A percentile compares a stretch with the other conserved stretches of the same genome.
Evolutionary conservation across 192 early-diverging fungal species (phyloP).

Genomic region (Umbelopsis ramanniana): DNA sequence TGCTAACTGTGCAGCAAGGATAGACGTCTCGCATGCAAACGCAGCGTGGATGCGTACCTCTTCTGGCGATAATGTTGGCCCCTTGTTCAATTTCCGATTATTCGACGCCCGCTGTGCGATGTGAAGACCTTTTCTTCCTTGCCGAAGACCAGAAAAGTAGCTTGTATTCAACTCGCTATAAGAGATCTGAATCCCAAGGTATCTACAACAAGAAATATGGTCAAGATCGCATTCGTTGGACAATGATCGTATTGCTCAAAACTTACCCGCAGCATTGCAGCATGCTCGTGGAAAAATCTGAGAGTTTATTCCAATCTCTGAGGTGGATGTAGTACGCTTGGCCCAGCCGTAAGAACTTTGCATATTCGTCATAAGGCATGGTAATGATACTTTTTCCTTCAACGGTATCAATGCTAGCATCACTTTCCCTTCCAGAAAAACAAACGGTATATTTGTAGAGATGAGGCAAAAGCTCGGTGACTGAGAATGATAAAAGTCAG

Average conservation of each 20-base stretch:
- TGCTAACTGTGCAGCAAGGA: slow-evolving; percentile 28
- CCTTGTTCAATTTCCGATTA: slow-evolving; percentile 25
- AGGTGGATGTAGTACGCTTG: slow-evolving; percentile 36
- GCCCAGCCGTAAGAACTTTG: slow-evolving; percentile 29
- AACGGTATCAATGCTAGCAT: slow-evolving; percentile 29
- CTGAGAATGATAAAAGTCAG: background rate
- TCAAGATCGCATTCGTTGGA: background rate
- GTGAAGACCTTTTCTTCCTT: background rate
- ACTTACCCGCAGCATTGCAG: slow-evolving; percentile 32
- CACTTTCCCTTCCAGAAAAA: slow-evolving; percentile 13
- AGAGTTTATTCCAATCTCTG: slow-evolving; percentile 25
- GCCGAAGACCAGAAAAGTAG: slow-evolving; percentile 3
- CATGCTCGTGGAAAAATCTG: slow-evolving; percentile 31
- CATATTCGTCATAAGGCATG: slow-evolving; percentile 33
- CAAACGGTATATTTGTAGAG: slow-evolving; percentile 31
- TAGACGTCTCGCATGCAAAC: slow-evolving; percentile 34
- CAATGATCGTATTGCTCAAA: too few relatives aligned
- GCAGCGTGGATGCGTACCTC: slow-evolving; percentile 9
- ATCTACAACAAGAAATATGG: background rate
- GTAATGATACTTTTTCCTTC: slow-evolving; percentile 35
- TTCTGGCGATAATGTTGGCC: background rate
- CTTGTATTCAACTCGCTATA: slow-evolving; percentile 19
- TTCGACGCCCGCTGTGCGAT: slow-evolving; percentile 12
- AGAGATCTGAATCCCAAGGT: slow-evolving; percentile 18
- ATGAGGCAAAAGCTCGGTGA: slow-evolving; percentile 35